Percentiles rank a stretch among this genome's conserved stretches.
Conservation (phyloP, 306 rosid species). For the Abrus pulchellus region DNA sequence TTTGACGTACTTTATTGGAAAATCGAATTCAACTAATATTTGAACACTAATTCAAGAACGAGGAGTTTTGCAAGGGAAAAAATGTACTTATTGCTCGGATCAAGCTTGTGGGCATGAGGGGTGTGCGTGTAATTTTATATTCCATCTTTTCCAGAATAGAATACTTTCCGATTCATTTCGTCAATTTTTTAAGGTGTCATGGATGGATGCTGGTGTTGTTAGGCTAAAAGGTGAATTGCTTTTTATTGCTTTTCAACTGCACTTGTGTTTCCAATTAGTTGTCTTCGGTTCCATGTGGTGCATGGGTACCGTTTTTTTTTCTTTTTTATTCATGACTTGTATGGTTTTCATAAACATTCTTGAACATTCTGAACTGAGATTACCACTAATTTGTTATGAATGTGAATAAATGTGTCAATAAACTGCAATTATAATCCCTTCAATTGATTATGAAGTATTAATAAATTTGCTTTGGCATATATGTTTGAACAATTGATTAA, state of each 20-base stretch:
- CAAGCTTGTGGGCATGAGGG: conserved; percentile 14
- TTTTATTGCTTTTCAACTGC: neutral
- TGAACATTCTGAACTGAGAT: neutral
- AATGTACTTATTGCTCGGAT: neutral
- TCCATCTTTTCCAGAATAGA: neutral
- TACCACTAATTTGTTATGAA: too few relatives aligned
- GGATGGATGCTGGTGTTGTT: neutral
- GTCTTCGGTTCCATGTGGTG: neutral
- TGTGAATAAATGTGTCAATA: neutral
- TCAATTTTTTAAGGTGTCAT: neutral
- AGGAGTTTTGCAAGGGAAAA: neutral
- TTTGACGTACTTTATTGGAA: too few relatives aligned
- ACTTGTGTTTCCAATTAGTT: neutral
- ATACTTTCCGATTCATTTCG: neutral
- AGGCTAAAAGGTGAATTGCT: conserved; percentile 14
- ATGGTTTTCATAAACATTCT: neutral
- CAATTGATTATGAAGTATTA: neutral
- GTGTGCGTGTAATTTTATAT: neutral
- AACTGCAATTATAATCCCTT: neutral
- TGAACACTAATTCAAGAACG: too few relatives aligned
- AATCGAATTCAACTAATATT: too few relatives aligned
- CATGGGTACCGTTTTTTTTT: neutral
- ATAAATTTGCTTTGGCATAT: too few relatives aligned
- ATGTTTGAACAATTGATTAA: too few relatives aligned
- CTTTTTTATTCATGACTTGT: neutral